phyloP scores from a whole-genome alignment of 306 rosid species.

The Vigna hirtella region DNA sequence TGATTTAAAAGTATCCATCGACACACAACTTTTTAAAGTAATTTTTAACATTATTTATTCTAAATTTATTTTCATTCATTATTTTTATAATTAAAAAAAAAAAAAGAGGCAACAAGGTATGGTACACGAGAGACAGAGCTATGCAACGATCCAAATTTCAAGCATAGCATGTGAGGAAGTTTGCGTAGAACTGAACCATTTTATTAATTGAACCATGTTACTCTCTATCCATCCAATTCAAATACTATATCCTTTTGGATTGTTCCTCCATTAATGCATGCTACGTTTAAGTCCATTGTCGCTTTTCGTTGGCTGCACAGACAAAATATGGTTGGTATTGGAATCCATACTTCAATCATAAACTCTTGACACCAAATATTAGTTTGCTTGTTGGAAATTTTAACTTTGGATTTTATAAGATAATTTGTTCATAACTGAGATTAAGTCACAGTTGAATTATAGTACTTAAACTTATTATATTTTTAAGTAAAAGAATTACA shows the following conservation, averaged over 20 bases:
- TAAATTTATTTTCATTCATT: not conserved
- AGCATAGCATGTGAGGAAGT: not conserved
- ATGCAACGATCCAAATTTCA: not conserved
- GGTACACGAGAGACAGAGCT: not conserved
- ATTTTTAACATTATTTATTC: not conserved
- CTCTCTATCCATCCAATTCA: not conserved
- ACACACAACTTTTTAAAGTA: too few species aligned
- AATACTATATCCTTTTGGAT: not conserved
- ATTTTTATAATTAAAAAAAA: not conserved
- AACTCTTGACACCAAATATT: not conserved
- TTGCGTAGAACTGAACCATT: not conserved
- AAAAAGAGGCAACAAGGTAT: not conserved
- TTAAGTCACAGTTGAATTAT: too few species aligned
- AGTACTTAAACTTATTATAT: too few species aligned
- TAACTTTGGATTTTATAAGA: not conserved
- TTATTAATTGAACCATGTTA: not conserved
- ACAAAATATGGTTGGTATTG: not conserved
- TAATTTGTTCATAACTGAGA: not conserved
- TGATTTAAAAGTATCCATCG: not conserved
- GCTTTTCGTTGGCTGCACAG: not conserved
- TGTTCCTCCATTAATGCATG: not conserved
- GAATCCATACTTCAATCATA: not conserved
- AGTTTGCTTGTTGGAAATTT: not conserved
- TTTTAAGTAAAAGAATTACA: too few species aligned
- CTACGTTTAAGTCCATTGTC: not conserved